Evolutionary conservation across 1,139 yeast species (phyloP).

Genomic region (Hyphopichia fennica): DNA sequence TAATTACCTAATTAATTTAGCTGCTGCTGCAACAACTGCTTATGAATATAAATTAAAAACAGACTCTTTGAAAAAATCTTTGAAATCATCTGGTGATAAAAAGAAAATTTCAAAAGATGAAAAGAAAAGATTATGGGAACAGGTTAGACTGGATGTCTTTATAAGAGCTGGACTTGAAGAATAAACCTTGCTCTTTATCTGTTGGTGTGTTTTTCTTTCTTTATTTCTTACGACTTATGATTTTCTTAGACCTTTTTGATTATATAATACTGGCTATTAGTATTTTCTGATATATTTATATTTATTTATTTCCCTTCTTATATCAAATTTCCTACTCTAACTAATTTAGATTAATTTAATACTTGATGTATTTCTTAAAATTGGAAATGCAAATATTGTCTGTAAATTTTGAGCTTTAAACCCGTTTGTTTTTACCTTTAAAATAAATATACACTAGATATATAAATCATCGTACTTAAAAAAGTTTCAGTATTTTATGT

Average conservation of each 20-base stretch:
- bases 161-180: conserved; percentile 48
- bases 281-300: not conserved
- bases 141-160: conserved; percentile 50
- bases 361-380: too few species aligned
- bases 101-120: conserved; percentile 42
- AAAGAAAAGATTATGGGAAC: conserved; percentile 49
- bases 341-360: too few species aligned
- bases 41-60: conserved; percentile 47
- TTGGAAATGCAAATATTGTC: too few species aligned
- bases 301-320: not conserved
- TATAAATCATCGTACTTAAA: too few species aligned
- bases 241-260: too few species aligned
- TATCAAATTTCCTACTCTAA: too few species aligned
- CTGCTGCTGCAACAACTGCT: conserved; percentile 58
- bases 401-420: too few species aligned
- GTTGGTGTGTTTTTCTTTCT: not conserved
- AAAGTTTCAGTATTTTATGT: too few species aligned
- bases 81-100: conserved; percentile 25
- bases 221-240: not conserved
- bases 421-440: too few species aligned
- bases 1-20: conserved; percentile 50
- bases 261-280: not conserved
- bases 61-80: conserved; percentile 30
- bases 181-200: conserved; percentile 2
- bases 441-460: too few species aligned